phyloP scores from a whole-genome alignment of 306 rosid genomes.

The Cicer cuneatum region DNA sequence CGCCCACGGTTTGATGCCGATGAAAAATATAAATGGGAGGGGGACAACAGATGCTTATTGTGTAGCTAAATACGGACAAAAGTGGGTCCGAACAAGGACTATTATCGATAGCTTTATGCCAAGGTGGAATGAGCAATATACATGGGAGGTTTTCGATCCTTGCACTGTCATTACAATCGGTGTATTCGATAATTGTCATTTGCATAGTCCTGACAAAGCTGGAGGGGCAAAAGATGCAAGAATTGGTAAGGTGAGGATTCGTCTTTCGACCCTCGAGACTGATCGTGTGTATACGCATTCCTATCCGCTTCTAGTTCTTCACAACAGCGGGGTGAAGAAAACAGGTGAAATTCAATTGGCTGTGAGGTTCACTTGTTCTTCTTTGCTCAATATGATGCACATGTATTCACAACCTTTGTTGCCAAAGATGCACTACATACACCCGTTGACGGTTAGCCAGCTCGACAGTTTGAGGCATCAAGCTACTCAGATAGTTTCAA shows the following conservation, averaged over 20 bases:
- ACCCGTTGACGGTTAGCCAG: conserved; percentile 88
- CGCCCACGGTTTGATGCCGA: conserved; percentile 93
- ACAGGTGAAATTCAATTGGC: conserved; percentile 99
- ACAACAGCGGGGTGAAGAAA: conserved; percentile 84
- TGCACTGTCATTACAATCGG: conserved; percentile 95
- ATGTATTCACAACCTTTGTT: conserved; percentile 88
- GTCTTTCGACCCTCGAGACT: conserved; percentile 95
- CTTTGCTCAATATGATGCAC: conserved; percentile 96
- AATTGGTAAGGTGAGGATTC: conserved; percentile 94
- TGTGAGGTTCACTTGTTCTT: conserved; percentile 90
- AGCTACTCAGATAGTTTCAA: conserved; percentile 87
- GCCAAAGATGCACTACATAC: conserved; percentile 93
- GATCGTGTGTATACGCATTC: conserved; percentile 93
- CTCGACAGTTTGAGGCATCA: conserved; percentile 93
- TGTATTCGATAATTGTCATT: conserved; percentile 91
- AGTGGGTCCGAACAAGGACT: conserved; percentile 95
- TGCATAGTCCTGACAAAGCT: conserved; percentile 79
- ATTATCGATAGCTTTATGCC: conserved; percentile 86
- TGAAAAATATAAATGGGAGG: conserved; percentile 85
- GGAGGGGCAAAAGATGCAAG: conserved; percentile 73
- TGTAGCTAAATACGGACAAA: conserved; percentile 96
- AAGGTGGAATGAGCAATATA: conserved; percentile 94
- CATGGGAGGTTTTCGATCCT: conserved; percentile 98
- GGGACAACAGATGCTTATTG: conserved; percentile 96
- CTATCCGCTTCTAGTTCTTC: conserved; percentile 88